Conservation (phyloP, 1,284 basidiomycete genomes). For the Trichosporon asahii region DNA sequence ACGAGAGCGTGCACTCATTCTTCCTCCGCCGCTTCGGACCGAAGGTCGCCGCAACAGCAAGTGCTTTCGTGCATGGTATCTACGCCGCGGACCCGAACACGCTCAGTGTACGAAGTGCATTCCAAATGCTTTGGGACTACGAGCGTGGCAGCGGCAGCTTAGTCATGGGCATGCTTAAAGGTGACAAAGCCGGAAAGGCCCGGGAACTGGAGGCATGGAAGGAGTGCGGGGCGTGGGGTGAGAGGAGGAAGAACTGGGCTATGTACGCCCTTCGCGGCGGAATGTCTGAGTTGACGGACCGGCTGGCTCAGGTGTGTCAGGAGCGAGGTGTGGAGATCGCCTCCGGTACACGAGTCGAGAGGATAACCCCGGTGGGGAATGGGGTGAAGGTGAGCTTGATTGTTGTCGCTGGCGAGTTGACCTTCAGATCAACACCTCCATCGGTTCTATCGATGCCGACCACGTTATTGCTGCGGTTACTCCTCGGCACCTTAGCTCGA, state of each 20-base stretch:
- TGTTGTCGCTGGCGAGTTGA: neutral
- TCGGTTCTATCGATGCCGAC: neutral
- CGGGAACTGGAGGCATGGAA: constrained; percentile 22
- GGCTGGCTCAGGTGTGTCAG: constrained; percentile 54
- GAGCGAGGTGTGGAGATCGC: constrained; percentile 14
- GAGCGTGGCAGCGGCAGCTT: constrained; percentile 67
- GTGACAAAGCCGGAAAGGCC: constrained; percentile 20
- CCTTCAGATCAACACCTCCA: neutral
- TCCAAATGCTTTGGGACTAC: constrained; percentile 68
- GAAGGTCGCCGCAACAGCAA: constrained; percentile 70
- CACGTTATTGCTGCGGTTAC: constrained; percentile 39
- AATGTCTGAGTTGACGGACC: constrained; percentile 64
- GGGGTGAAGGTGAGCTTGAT: constrained; percentile 14
- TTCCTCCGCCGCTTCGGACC: constrained; percentile 71
- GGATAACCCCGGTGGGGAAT: constrained; percentile 1
- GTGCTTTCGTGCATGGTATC: constrained; percentile 85
- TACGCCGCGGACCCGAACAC: constrained; percentile 79
- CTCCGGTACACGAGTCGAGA: neutral
- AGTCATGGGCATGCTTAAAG: constrained; percentile 61
- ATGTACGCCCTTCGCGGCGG: constrained; percentile 58
- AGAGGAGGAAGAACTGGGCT: constrained; percentile 39
- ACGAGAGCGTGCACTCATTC: constrained; percentile 81
- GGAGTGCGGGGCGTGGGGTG: constrained; percentile 27
- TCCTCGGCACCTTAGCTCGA: constrained; percentile 24
- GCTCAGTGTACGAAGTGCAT: constrained; percentile 72